Base-by-base conservation (phyloP, 163 green algal species). In the Scenedesmus sp. region DNA sequence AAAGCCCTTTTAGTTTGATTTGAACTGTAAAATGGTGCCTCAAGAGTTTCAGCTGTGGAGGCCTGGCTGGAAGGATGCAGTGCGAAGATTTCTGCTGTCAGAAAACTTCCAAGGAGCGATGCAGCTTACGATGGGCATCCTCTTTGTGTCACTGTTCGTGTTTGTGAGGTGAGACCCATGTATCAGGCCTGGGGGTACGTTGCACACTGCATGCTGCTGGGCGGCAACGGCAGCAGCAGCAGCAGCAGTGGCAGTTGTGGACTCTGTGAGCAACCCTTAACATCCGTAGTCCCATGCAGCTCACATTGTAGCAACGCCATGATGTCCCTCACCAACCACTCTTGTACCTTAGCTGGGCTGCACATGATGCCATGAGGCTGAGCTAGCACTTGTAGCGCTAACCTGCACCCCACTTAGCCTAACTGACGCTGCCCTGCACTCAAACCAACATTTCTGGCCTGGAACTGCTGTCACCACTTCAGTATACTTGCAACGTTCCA, bases 121-220 rank as follows among this genome's bases (percentile, higher is more conserved):
- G 26, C 91, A 93, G 66, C 91, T 93, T 1, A 73, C 81, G 0
- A 15, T 59, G 0, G 91, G 91, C 56, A 88, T 92, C 60, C 62
- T 93, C 2, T 86, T 93, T 55, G 79, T 93, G 9, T 93, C 86
- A 9, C 26, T 93, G 12, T 93, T 93, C 23, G 64, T 88, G 8
- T 89, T 93, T 23, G 90, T 93, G 23, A 18, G 46, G 90, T 93
- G 54, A 88, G 90, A 18, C 2, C 6, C 15, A 9, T 46, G 18
- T n/a, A 86, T 12, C 16, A 16, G 23, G 34, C 70, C 2, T 13
- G 8, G 10, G 4, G 23, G 6, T 52, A 23, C 70, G 70, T 16
- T 5, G 46, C 6, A 34, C 70, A 52, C 23, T 52, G 23, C 70
- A 54, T 23, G 83, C 23, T 56, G 59, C 55, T 55, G 23, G 34